Conservation (phyloP, 176 grass and related monocot genomes). For the Otatea glauca region DNA sequence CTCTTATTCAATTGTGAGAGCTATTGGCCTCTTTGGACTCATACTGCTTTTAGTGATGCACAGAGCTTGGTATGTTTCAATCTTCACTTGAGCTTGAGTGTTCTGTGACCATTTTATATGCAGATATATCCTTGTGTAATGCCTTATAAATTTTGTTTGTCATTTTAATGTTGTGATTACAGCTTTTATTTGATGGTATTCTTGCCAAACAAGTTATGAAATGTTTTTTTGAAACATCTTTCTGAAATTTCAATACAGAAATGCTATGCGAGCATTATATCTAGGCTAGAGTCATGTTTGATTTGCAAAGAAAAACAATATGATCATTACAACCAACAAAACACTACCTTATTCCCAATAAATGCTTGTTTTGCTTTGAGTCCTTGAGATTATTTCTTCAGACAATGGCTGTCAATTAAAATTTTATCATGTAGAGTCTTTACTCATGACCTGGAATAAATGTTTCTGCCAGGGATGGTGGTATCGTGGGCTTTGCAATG, state of each 20-base stretch:
- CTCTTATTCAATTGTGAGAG: constrained; percentile 93
- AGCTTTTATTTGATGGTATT: constrained; percentile 14
- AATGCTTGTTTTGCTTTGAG: neutral
- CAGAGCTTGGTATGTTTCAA: constrained; percentile 66
- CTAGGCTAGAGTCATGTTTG: constrained; percentile 24
- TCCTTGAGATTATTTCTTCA: constrained; percentile 15
- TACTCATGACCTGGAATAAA: constrained; percentile 38
- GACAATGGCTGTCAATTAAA: constrained; percentile 16
- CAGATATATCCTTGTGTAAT: constrained; percentile 10
- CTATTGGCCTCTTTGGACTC: constrained; percentile 90
- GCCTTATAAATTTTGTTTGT: neutral
- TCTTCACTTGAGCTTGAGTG: constrained; percentile 45
- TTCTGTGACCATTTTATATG: constrained; percentile 9
- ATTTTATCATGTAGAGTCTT: constrained; percentile 9
- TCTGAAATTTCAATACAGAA: neutral
- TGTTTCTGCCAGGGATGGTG: constrained; percentile 67
- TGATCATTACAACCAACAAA: neutral
- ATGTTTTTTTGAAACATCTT: constrained; percentile 26
- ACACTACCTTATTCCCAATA: neutral
- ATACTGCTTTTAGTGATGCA: constrained; percentile 93
- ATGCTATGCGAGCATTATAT: neutral
- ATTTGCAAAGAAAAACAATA: constrained; percentile 14
- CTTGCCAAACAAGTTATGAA: constrained; percentile 7
- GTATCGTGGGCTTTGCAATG: constrained; percentile 96
- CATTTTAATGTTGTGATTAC: constrained; percentile 4